Conservation (phyloP, 805 yeast species). For the Komagataella pseudopastoris region DNA sequence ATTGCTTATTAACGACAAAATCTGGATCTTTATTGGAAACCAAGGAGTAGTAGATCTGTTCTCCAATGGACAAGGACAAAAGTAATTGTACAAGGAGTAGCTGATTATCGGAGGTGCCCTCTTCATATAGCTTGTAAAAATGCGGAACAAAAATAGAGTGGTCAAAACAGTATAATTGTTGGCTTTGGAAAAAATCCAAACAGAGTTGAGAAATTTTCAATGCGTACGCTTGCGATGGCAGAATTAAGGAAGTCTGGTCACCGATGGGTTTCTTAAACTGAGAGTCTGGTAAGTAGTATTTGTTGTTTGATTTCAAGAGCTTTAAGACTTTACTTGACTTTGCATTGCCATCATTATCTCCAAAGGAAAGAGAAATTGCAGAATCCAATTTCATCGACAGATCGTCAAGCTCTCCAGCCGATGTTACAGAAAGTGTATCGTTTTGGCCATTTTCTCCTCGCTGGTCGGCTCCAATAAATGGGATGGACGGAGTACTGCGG, state of each 20-base stretch:
- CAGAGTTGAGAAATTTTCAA: slow-evolving; percentile 8
- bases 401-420: background rate
- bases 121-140: slow-evolving; percentile 9
- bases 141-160: slow-evolving; percentile 8
- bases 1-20: background rate
- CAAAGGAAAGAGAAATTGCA: slow-evolving; percentile 14
- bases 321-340: background rate
- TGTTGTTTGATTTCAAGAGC: background rate
- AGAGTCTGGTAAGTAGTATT: slow-evolving; percentile 4
- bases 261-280: slow-evolving; percentile 5
- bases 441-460: background rate
- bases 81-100: slow-evolving; percentile 7
- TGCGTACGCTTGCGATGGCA: slow-evolving; percentile 10
- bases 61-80: slow-evolving; percentile 7
- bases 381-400: slow-evolving; percentile 8
- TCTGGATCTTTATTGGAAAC: slow-evolving; percentile 7
- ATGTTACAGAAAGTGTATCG: background rate
- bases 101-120: slow-evolving; percentile 8
- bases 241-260: slow-evolving; percentile 6
- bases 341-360: slow-evolving; percentile 8
- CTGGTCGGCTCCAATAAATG: background rate
- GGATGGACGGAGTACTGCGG: background rate
- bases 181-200: slow-evolving; percentile 7
- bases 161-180: slow-evolving; percentile 13
- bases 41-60: slow-evolving; percentile 9